Conservation (phyloP, 345 rosid species). For the Brassica juncea region DNA sequence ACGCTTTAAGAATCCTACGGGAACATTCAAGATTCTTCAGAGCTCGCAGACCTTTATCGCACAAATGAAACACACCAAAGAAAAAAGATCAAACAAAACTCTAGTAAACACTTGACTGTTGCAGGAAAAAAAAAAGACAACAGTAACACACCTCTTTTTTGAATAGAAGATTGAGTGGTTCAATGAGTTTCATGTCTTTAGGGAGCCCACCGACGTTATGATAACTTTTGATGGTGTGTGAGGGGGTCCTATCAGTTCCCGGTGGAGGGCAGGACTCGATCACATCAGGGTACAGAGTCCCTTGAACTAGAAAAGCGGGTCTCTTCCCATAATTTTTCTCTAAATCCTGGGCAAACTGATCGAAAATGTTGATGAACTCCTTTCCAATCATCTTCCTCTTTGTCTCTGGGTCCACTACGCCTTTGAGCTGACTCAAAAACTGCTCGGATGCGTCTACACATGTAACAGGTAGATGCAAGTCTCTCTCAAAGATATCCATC, state of each 20-base stretch:
- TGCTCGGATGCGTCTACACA: conserved; percentile 78
- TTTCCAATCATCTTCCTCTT: conserved; percentile 91
- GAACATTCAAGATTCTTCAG: conserved; percentile 80
- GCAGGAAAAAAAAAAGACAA: neutral
- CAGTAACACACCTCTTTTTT: conserved; percentile 76
- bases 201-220: conserved; percentile 99
- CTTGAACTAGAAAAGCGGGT: conserved; percentile 88
- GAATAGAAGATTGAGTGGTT: conserved; percentile 91
- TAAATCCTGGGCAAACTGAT: conserved; percentile 75
- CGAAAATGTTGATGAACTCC: conserved; percentile 81
- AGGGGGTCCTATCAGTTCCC: conserved; percentile 83
- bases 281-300: conserved; percentile 92
- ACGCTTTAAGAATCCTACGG: conserved; percentile 80
- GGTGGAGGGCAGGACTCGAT: conserved; percentile 99
- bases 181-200: conserved; percentile 90
- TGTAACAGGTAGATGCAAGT: conserved; percentile 83
- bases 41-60: conserved; percentile 74
- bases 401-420: conserved; percentile 85
- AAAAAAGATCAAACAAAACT: neutral
- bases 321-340: conserved; percentile 74
- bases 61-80: conserved; percentile 5
- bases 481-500: conserved; percentile 76
- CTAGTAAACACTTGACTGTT: neutral
- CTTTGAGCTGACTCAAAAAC: conserved; percentile 83
- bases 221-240: conserved; percentile 97